Evolutionary conservation across 805 yeast species (phyloP).

Genomic region (Myxozyma neglecta): DNA sequence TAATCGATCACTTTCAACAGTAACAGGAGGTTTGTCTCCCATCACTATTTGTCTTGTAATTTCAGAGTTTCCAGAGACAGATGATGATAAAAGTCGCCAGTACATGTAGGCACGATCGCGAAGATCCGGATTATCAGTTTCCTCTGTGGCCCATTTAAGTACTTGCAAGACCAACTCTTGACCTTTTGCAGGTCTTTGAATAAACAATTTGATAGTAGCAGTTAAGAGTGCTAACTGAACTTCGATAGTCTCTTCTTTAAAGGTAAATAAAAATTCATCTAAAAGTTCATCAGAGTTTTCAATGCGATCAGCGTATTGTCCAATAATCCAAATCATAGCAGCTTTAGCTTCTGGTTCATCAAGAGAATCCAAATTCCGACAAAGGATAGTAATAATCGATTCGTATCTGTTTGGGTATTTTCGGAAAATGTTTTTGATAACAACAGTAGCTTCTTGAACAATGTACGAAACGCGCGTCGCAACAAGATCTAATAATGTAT

Average conservation of each 20-base stretch:
- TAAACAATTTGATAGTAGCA: slow-evolving; percentile 67
- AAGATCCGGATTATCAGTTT: slow-evolving; percentile 75
- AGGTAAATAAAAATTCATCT: slow-evolving; percentile 47
- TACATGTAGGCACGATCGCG: slow-evolving; percentile 84
- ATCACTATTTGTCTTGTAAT: slow-evolving; percentile 57
- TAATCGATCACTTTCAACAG: slow-evolving; percentile 64
- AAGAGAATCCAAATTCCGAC: slow-evolving; percentile 50
- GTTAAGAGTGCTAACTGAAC: slow-evolving; percentile 76
- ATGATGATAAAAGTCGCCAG: slow-evolving; percentile 71
- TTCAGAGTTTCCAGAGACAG: slow-evolving; percentile 43
- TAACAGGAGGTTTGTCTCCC: slow-evolving; percentile 61
- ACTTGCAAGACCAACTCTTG: slow-evolving; percentile 59
- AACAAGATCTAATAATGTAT: slow-evolving; percentile 57
- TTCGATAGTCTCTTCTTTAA: slow-evolving; percentile 64
- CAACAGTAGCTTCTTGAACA: slow-evolving; percentile 76
- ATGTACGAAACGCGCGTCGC: slow-evolving; percentile 68
- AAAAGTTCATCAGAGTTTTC: slow-evolving; percentile 47
- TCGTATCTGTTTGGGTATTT: slow-evolving; percentile 65
- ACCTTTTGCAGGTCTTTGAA: slow-evolving; percentile 55
- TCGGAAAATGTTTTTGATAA: slow-evolving; percentile 72
- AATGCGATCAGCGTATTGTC: slow-evolving; percentile 60
- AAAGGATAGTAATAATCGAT: slow-evolving; percentile 46
- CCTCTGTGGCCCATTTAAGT: slow-evolving; percentile 70
- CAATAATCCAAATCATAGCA: slow-evolving; percentile 81
- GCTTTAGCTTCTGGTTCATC: slow-evolving; percentile 78